phyloP scores from a whole-genome alignment of 768 basidiomycete genomes.

The Panus rudis region DNA sequence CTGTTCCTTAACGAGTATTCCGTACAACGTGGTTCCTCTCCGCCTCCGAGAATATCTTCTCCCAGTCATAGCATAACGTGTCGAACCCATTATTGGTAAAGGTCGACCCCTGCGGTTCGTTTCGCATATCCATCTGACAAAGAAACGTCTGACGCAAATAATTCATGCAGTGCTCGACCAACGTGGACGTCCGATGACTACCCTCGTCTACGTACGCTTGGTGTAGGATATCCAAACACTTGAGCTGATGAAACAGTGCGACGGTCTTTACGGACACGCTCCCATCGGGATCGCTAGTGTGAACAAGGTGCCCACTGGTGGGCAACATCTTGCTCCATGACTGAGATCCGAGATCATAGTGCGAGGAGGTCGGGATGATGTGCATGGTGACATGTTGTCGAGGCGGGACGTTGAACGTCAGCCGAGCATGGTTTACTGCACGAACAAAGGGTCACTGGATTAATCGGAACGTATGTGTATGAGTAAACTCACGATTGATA shows the following conservation, averaged over 20 bases:
- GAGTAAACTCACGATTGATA: too few relatives aligned
- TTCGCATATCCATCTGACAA: constrained; percentile 22
- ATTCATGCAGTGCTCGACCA: constrained; percentile 27
- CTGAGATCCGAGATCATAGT: constrained; percentile 8
- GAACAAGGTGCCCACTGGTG: constrained; percentile 23
- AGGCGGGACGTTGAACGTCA: background rate
- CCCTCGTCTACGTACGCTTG: constrained; percentile 13
- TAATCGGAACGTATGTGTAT: too few relatives aligned
- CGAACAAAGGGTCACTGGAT: too few relatives aligned
- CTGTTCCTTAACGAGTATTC: too few relatives aligned
- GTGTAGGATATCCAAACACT: constrained; percentile 32
- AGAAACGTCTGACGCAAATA: constrained; percentile 28
- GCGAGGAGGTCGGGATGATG: background rate
- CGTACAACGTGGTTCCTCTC: constrained; percentile 19
- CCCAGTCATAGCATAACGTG: constrained; percentile 24
- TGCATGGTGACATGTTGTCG: background rate
- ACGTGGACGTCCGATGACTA: background rate
- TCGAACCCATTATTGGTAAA: constrained; percentile 15
- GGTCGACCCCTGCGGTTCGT: constrained; percentile 17
- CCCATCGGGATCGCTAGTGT: constrained; percentile 14
- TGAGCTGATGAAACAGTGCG: constrained; percentile 34
- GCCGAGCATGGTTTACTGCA: too few relatives aligned
- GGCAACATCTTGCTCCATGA: constrained; percentile 27
- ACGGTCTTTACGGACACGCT: constrained; percentile 25
- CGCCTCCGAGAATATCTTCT: constrained; percentile 18